Evolutionary conservation across 495 filamentous ascomycete species (phyloP), one percentile per base, ranked within the genome.

Genomic region (Glutinoglossum americanum): DNA sequence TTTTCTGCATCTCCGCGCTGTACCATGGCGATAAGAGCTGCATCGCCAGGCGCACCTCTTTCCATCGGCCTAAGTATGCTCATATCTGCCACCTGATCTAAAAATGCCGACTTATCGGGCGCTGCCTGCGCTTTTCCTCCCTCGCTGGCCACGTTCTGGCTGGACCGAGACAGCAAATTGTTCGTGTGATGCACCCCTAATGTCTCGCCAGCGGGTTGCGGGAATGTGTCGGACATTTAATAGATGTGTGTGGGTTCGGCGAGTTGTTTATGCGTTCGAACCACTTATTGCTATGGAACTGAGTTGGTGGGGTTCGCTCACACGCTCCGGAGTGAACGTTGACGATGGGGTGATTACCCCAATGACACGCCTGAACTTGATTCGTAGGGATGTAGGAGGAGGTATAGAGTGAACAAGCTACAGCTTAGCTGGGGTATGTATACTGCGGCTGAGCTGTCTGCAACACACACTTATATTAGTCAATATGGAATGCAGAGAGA

Each of bases 31-130:
- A 64, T 62, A 15, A 60, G 59, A 2, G 59, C 58, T 19, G 54
- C 25, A 55, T 67, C 65, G 32, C 65, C 63, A 0, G 65, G 65
- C 3, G 63, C 48, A 26, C 65, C 65, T 1, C 65, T 61, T 37
- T 62, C 62, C 27, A 67, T 53, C 28, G 49, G 49, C 13, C 49
- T 53, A 27, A 53, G 23, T 53, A 32, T 53, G 49, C 28, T 32
- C 25, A 32, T 53, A 19, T 53, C 49, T 28, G 23, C 25, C 28
- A 53, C 26, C 28, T 53, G 49, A 27, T 53, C 49, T 32, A 53
- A 17, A 28, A 53, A 53, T 27, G 49, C 19, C 7, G 49, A 53
- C 5, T 32, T 27, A 30, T 53, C 28, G 13, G 49, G 49, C 11
- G 49, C 21, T 19, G 17, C 25, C 11, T 53, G 49, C 28, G 26